Conservation (phyloP, 768 basidiomycete species). For the Aureoboletus auriporus region DNA sequence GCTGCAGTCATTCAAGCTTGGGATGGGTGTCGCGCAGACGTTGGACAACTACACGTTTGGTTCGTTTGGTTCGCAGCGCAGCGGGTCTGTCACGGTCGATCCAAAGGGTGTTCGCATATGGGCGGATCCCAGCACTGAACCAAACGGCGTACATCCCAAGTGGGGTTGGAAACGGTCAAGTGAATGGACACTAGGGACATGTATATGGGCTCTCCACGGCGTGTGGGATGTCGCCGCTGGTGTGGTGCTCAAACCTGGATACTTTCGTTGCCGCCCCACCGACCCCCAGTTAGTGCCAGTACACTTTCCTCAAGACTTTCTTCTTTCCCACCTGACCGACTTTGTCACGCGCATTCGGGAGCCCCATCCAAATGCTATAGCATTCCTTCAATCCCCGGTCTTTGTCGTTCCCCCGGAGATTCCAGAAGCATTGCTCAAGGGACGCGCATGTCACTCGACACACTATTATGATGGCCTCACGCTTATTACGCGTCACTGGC, state of each 20-base stretch:
- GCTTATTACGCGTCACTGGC: conserved; percentile 88
- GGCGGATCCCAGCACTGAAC: conserved; percentile 53
- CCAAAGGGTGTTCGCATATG: conserved; percentile 80
- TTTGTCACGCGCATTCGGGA: conserved; percentile 57
- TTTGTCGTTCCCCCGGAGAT: conserved; percentile 74
- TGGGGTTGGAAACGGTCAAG: conserved; percentile 85
- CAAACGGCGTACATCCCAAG: conserved; percentile 51
- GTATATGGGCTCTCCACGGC: conserved; percentile 85
- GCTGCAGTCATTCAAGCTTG: conserved; percentile 77
- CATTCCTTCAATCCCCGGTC: conserved; percentile 91
- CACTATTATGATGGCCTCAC: conserved; percentile 98
- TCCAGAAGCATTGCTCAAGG: conserved; percentile 52
- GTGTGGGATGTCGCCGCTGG: conserved; percentile 82
- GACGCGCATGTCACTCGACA: conserved; percentile 68
- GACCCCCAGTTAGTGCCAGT: conserved; percentile 34
- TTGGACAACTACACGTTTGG: conserved; percentile 84
- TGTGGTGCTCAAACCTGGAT: conserved; percentile 62
- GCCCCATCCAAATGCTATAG: conserved; percentile 76
- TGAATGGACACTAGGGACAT: conserved; percentile 73
- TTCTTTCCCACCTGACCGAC: conserved; percentile 63
- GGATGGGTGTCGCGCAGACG: conserved; percentile 81
- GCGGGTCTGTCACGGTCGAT: conserved; percentile 78
- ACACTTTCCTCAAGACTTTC: conserved; percentile 75
- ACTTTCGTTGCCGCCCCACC: conserved; percentile 51
- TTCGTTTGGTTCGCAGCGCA: conserved; percentile 66